Conservation (phyloP, 257 asterid species). For the Primulina tabacum region DNA sequence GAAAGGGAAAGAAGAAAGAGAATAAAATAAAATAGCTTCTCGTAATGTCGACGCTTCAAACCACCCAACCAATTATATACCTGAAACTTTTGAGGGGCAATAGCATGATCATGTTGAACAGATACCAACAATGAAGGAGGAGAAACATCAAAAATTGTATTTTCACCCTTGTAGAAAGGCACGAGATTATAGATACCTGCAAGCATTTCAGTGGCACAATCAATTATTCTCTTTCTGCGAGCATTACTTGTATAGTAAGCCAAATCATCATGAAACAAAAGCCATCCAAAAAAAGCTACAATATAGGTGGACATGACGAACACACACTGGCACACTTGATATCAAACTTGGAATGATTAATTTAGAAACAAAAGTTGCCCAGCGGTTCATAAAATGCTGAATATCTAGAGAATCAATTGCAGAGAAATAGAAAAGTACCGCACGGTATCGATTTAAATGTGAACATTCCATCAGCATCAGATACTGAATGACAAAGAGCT, state of each 20-base stretch:
- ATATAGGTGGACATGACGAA: conserved; percentile 6
- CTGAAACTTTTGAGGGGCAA: conserved; percentile 77
- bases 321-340: neutral
- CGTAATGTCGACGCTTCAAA: neutral
- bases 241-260: neutral
- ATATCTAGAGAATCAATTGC: neutral
- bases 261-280: neutral
- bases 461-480: conserved; percentile 92
- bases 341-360: conserved; percentile 1
- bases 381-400: conserved; percentile 1
- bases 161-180: conserved; percentile 97
- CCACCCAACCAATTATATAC: conserved; percentile 37
- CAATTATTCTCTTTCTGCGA: too few relatives aligned
- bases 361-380: conserved; percentile 11
- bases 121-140: conserved; percentile 75
- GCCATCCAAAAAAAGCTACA: neutral
- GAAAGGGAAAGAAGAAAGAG: neutral
- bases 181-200: conserved; percentile 82
- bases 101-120: conserved; percentile 75
- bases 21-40: too few relatives aligned
- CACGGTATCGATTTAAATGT: conserved; percentile 75
- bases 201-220: conserved; percentile 9
- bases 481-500: conserved; percentile 85
- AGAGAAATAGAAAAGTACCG: conserved; percentile 47
- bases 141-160: conserved; percentile 92